Conservation (phyloP, 306 rosid genomes). For the Medicago ruthenica region DNA sequence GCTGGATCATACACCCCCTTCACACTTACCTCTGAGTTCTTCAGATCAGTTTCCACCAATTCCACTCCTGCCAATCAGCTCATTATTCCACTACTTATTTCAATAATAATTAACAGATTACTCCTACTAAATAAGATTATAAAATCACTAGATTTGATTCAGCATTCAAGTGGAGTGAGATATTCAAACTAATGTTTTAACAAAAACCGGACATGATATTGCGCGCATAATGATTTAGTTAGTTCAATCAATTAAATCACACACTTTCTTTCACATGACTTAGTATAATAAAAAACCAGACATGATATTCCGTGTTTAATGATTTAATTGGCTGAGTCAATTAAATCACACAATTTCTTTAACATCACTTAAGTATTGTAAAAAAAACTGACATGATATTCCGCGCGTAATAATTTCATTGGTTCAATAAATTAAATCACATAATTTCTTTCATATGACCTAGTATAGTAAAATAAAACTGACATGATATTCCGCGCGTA, state of each 20-base stretch:
- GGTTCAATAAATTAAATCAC: no score
- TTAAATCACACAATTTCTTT: no score
- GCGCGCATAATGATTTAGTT: no score
- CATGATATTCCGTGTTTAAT: neutral
- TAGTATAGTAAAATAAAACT: no score
- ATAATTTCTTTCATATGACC: no score
- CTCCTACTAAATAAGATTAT: neutral
- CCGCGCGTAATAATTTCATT: neutral
- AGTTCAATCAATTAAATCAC: neutral
- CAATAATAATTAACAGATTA: neutral
- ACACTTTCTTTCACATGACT: no score
- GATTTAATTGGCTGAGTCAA: neutral
- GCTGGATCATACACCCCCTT: slow-evolving; percentile 76
- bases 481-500: no score
- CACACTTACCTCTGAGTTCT: slow-evolving; percentile 70
- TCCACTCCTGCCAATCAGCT: slow-evolving; percentile 67
- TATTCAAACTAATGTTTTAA: no score
- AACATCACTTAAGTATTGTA: no score
- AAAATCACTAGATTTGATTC: neutral
- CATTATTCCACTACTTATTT: neutral
- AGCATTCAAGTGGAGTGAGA: no score
- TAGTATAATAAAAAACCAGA: no score
- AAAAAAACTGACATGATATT: no score
- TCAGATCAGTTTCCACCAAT: slow-evolving; percentile 76
- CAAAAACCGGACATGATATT: neutral